Conservation (phyloP, 345 rosid species). For the Citrus inodora region DNA sequence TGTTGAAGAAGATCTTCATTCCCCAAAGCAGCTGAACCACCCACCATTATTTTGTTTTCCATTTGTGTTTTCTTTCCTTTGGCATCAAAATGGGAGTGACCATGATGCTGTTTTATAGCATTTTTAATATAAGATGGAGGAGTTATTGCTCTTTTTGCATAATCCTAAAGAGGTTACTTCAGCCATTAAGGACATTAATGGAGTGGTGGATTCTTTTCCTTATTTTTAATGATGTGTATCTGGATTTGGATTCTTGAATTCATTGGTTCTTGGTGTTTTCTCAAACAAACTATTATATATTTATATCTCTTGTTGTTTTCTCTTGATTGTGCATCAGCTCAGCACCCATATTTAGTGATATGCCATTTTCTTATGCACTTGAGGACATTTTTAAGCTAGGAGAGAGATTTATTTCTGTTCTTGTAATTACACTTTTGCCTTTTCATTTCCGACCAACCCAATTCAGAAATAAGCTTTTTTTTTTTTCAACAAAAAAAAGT, state of each 20-base stretch:
- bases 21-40: background rate
- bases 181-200: constrained; percentile 18
- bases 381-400: too few species aligned
- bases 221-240: background rate
- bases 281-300: background rate
- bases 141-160: background rate
- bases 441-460: too few species aligned
- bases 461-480: too few species aligned
- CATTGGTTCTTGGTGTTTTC: constrained; percentile 6
- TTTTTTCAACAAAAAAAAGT: too few species aligned
- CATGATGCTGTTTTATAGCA: background rate
- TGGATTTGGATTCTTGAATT: constrained; percentile 7
- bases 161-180: background rate
- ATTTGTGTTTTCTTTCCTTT: too few species aligned
- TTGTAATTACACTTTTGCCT: too few species aligned
- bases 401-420: too few species aligned
- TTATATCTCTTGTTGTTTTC: background rate
- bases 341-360: too few species aligned
- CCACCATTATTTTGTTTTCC: background rate
- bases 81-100: background rate
- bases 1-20: constrained; percentile 38
- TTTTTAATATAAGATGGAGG: background rate
- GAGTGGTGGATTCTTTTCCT: constrained; percentile 18
- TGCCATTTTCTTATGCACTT: too few species aligned
- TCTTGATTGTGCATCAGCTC: background rate